Evolutionary conservation across 257 asterid genomes (phyloP).

Genomic region (Leonotis leonurus): DNA sequence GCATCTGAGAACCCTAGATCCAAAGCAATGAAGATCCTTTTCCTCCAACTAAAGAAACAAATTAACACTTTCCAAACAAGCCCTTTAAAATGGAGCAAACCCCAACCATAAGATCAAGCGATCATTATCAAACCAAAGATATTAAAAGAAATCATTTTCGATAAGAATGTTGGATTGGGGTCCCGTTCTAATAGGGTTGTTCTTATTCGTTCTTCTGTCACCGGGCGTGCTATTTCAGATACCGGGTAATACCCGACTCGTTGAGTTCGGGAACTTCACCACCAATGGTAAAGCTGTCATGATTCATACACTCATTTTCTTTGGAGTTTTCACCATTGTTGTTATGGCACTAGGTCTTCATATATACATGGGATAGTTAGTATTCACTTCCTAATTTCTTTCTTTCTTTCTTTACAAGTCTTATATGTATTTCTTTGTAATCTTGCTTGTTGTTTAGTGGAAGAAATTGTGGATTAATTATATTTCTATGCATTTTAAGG

Average conservation of each 20-base stretch:
- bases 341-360: constrained; percentile 40
- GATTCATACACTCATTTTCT: constrained; percentile 43
- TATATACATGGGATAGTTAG: constrained; percentile 26
- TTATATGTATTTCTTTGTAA: too few relatives aligned
- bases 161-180: constrained; percentile 48
- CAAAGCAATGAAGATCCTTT: constrained; percentile 28
- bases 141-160: too few relatives aligned
- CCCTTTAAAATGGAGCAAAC: constrained; percentile 14
- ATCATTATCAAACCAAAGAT: background rate
- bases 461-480: too few relatives aligned
- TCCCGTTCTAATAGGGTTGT: constrained; percentile 37
- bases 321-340: constrained; percentile 39
- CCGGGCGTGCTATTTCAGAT: constrained; percentile 56
- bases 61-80: background rate
- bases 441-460: too few relatives aligned
- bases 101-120: too few relatives aligned
- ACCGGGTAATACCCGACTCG: constrained; percentile 37
- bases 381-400: too few relatives aligned
- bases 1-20: constrained; percentile 21
- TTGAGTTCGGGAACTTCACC: constrained; percentile 48
- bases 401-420: too few relatives aligned
- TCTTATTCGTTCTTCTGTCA: constrained; percentile 41
- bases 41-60: constrained; percentile 16
- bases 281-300: constrained; percentile 47
- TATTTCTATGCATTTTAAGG: too few relatives aligned